Percentiles rank a stretch among this genome's conserved stretches.
These are phyloP conservation scores for Trichosporon coremiiforme DNA, from an alignment of 1,284 basidiomycete species.

Conservation along the genomic window DNA sequence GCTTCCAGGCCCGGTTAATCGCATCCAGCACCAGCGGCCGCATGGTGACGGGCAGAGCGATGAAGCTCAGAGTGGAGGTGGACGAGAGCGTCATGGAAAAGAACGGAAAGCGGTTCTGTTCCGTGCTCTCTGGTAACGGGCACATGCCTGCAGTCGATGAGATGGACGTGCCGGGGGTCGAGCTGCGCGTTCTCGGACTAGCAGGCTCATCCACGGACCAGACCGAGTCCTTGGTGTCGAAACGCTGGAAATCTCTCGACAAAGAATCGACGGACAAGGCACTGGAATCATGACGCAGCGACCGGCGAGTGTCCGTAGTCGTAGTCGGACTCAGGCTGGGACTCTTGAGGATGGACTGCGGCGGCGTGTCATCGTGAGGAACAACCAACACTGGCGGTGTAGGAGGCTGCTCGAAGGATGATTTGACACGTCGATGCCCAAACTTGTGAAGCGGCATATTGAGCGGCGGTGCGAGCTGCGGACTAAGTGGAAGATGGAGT, in stretches of 20 bases:
- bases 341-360: constrained; percentile 13
- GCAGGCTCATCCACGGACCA: constrained; percentile 1
- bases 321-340: constrained; percentile 4
- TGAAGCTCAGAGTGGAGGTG: constrained; percentile 47
- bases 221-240: constrained; percentile 7
- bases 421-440: constrained; percentile 15
- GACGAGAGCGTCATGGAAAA: constrained; percentile 49
- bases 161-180: constrained; percentile 38
- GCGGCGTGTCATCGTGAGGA: neutral
- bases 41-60: constrained; percentile 44
- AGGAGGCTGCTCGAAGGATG: neutral
- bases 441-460: constrained; percentile 12
- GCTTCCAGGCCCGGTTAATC: constrained; percentile 44
- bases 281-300: constrained; percentile 9
- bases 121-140: constrained; percentile 39
- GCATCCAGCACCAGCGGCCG: constrained; percentile 43
- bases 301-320: neutral
- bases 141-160: constrained; percentile 43
- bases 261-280: constrained; percentile 9
- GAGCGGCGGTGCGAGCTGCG: neutral
- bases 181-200: constrained; percentile 12
- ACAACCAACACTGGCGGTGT: constrained; percentile 11
- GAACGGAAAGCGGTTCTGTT: constrained; percentile 41
- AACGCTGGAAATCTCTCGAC: constrained; percentile 3
- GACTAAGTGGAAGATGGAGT: neutral